Conservation (phyloP, 176 grass and related monocot genomes). For the Phoenix roebelenii region DNA sequence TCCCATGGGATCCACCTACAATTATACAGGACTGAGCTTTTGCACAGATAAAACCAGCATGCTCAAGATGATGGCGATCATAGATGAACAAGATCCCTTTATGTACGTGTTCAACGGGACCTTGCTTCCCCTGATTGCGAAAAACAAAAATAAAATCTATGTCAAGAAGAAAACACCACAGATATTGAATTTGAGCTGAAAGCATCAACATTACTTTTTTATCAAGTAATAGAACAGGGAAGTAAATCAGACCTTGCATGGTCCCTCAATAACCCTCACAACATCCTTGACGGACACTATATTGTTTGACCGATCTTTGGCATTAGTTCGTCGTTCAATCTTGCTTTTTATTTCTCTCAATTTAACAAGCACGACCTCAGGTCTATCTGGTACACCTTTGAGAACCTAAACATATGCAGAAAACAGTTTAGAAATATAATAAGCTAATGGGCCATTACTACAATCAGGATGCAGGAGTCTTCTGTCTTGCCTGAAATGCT, state of each 20-base stretch:
- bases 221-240: constrained; percentile 1
- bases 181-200: too few species aligned
- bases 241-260: constrained; percentile 45
- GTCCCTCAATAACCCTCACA: constrained; percentile 77
- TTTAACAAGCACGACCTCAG: constrained; percentile 89
- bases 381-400: constrained; percentile 86
- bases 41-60: constrained; percentile 94
- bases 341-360: constrained; percentile 96
- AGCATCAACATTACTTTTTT: too few species aligned
- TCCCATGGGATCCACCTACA: constrained; percentile 67
- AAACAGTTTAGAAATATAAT: background rate
- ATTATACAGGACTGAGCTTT: constrained; percentile 91
- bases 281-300: constrained; percentile 86
- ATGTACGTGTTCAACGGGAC: constrained; percentile 92
- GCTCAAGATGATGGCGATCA: constrained; percentile 94
- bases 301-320: constrained; percentile 76
- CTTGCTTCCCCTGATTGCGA: constrained; percentile 84
- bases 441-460: background rate
- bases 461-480: background rate
- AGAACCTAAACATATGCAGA: constrained; percentile 53
- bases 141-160: background rate
- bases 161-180: too few species aligned
- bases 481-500: constrained; percentile 68
- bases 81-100: constrained; percentile 89
- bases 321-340: constrained; percentile 58